These are phyloP conservation scores for Didymella glomerata DNA, from an alignment of 2,329 filamentous ascomycete genomes.

Conservation along the genomic window DNA sequence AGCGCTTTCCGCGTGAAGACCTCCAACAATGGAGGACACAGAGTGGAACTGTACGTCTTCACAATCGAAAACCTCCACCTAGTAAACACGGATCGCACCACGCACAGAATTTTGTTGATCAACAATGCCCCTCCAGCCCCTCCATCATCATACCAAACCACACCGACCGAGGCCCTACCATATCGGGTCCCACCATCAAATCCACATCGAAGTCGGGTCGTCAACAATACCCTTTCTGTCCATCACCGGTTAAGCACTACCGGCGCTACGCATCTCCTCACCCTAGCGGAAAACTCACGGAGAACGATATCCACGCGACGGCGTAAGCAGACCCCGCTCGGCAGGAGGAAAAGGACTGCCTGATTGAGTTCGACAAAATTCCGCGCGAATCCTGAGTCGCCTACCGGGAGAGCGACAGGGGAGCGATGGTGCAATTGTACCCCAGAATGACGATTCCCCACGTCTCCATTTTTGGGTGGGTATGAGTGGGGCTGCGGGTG, in stretches of 20 bases:
- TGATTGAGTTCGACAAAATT: not conserved
- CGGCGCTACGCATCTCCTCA: not conserved
- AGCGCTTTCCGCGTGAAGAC: not conserved
- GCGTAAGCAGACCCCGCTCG: too few relatives aligned
- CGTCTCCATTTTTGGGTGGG: not conserved
- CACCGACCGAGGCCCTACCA: not conserved
- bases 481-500: constrained; percentile 4
- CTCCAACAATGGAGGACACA: too few relatives aligned
- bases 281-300: not conserved
- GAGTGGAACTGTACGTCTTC: too few relatives aligned
- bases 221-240: not conserved
- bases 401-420: not conserved
- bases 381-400: not conserved
- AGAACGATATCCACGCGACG: not conserved
- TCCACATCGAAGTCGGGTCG: not conserved
- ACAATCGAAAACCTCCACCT: not conserved
- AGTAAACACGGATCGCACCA: not conserved
- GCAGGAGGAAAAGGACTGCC: not conserved
- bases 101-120: not conserved
- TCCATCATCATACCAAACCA: not conserved
- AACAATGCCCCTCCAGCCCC: not conserved
- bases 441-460: constrained; percentile 19
- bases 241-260: not conserved
- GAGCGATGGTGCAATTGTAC: constrained; percentile 17
- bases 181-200: not conserved